Evolutionary conservation across 768 basidiomycete genomes (phyloP).

Genomic region (Suillus luteus): DNA sequence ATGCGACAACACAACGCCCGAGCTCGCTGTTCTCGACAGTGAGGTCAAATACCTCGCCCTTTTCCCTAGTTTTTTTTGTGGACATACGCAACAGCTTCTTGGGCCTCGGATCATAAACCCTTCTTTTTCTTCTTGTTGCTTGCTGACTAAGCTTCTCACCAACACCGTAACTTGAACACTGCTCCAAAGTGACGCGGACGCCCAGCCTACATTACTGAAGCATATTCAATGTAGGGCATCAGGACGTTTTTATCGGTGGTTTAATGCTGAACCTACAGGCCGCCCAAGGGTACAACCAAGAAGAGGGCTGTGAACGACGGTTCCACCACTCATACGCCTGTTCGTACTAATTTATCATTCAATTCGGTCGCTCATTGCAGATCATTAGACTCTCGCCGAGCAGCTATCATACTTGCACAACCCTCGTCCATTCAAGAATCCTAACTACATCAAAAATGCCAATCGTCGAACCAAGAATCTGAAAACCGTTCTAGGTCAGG

Average conservation of each 20-base stretch:
- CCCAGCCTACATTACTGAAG: background rate
- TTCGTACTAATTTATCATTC: slow-evolving; percentile 13
- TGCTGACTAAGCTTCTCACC: too few relatives aligned
- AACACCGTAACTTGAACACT: background rate
- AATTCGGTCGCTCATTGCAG: background rate
- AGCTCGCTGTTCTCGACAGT: too few relatives aligned
- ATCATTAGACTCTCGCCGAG: slow-evolving; percentile 64
- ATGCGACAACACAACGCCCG: too few relatives aligned
- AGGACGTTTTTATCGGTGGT: background rate
- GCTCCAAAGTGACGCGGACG: background rate
- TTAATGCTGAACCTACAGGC: slow-evolving; percentile 21
- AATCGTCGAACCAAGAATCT: slow-evolving; percentile 78
- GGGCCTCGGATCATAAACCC: too few relatives aligned
- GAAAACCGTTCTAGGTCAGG: slow-evolving; percentile 76
- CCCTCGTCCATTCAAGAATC: slow-evolving; percentile 80
- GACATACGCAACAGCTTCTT: too few relatives aligned
- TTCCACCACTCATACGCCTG: slow-evolving; percentile 24
- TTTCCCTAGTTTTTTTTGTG: too few relatives aligned
- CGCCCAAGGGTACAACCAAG: slow-evolving; percentile 31
- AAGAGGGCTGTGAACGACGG: slow-evolving; percentile 17
- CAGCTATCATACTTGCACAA: slow-evolving; percentile 71
- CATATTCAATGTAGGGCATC: background rate
- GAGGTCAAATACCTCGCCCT: too few relatives aligned
- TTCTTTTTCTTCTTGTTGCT: too few relatives aligned
- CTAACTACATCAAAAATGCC: slow-evolving; percentile 65